Evolutionary conservation across 106 monocot species (phyloP).

Genomic region (Dendrobium officinale): DNA sequence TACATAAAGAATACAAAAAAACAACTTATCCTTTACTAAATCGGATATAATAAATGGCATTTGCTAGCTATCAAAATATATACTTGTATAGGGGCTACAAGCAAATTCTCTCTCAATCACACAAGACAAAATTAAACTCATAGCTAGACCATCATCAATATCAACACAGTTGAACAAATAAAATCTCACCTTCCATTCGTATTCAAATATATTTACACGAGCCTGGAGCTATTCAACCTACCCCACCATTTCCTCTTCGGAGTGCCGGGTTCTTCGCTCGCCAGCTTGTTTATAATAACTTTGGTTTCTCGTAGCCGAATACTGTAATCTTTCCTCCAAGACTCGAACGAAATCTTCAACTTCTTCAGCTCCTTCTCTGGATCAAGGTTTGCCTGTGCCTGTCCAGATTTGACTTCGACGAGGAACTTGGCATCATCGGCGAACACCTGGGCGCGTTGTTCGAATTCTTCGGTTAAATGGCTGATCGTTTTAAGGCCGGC

Average conservation of each 20-base stretch:
- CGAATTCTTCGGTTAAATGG: slow-evolving; percentile 70
- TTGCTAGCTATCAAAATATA: too few relatives aligned
- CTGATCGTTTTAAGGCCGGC: slow-evolving; percentile 41
- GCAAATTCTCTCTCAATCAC: too few relatives aligned
- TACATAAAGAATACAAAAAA: too few relatives aligned
- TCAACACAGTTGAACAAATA: too few relatives aligned
- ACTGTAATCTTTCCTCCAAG: slow-evolving; percentile 82
- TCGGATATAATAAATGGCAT: too few relatives aligned
- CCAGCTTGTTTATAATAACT: slow-evolving; percentile 36
- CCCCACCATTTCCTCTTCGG: slow-evolving; percentile 69
- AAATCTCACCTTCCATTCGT: too few relatives aligned
- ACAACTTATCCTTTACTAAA: too few relatives aligned
- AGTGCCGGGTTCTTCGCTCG: slow-evolving; percentile 19
- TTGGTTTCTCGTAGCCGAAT: slow-evolving; percentile 54
- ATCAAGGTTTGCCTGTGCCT: slow-evolving; percentile 64
- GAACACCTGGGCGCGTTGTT: slow-evolving; percentile 61
- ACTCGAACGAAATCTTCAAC: slow-evolving; percentile 67
- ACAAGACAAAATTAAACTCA: too few relatives aligned
- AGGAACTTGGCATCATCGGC: slow-evolving; percentile 70
- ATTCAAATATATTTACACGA: slow-evolving; percentile 11
- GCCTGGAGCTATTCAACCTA: slow-evolving; percentile 44
- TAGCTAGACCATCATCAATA: too few relatives aligned
- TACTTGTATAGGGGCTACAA: too few relatives aligned
- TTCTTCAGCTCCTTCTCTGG: slow-evolving; percentile 71
- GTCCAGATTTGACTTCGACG: slow-evolving; percentile 91